Evolutionary conservation across 768 basidiomycete genomes (phyloP).

Genomic region (Austroboletus eburneus): DNA sequence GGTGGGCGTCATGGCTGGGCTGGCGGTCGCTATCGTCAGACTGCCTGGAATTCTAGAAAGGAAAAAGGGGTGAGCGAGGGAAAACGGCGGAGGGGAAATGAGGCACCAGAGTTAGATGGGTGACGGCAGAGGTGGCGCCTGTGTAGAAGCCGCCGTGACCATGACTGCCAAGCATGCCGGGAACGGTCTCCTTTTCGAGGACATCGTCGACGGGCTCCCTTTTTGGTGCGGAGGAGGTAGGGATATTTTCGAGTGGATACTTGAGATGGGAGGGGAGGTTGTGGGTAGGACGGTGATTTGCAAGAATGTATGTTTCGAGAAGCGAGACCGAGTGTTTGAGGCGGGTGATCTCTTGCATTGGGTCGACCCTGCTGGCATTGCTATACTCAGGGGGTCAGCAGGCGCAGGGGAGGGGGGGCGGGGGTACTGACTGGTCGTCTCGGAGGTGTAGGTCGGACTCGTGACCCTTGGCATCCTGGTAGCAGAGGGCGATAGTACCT

Average conservation of each 20-base stretch:
- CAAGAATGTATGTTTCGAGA: slow-evolving; percentile 33
- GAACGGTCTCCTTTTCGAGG: slow-evolving; percentile 44
- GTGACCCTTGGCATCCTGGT: slow-evolving; percentile 68
- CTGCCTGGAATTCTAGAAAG: slow-evolving; percentile 37
- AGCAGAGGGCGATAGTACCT: slow-evolving; percentile 81
- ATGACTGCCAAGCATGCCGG: slow-evolving; percentile 65
- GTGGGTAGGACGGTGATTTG: slow-evolving; percentile 25
- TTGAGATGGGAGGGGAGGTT: slow-evolving; percentile 26
- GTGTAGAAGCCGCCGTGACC: slow-evolving; percentile 68
- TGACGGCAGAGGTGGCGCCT: slow-evolving; percentile 74
- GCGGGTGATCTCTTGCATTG: slow-evolving; percentile 38
- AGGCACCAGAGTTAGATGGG: slow-evolving; percentile 59
- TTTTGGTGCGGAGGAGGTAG: slow-evolving; percentile 41
- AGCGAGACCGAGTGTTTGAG: slow-evolving; percentile 40
- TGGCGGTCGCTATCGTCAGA: slow-evolving; percentile 53
- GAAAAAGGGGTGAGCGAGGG: slow-evolving; percentile 16
- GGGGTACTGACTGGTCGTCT: slow-evolving; percentile 42
- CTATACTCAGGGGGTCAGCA: slow-evolving; percentile 31
- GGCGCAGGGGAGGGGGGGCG: slow-evolving; percentile 27
- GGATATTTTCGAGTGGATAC: slow-evolving; percentile 19
- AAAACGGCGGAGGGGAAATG: slow-evolving; percentile 8
- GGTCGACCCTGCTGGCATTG: slow-evolving; percentile 34
- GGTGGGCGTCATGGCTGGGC: slow-evolving; percentile 43
- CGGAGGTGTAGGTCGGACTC: slow-evolving; percentile 52
- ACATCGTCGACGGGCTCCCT: slow-evolving; percentile 51